A percentile compares a stretch with the other conserved stretches of the same genome.
phyloP scores from a whole-genome alignment of 495 filamentous ascomycete genomes.

The Astrothelium subdiscretum region DNA sequence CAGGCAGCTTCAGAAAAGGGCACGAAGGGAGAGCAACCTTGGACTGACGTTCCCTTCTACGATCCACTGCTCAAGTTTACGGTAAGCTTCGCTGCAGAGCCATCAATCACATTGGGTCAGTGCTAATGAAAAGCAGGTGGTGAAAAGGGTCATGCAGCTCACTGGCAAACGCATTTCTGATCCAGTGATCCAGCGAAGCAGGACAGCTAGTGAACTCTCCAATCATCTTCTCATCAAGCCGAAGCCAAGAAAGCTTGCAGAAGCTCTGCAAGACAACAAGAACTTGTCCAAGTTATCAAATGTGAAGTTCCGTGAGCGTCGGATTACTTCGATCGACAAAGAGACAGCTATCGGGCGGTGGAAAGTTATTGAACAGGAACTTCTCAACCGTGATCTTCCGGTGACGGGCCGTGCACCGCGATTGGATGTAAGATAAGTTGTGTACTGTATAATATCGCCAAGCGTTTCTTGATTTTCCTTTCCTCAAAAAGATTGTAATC shows the following conservation, averaged over 20 bases:
- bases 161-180: slow-evolving; percentile 66
- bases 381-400: slow-evolving; percentile 44
- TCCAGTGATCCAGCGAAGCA: slow-evolving; percentile 40
- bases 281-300: slow-evolving; percentile 49
- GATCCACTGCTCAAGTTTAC: slow-evolving; percentile 58
- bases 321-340: slow-evolving; percentile 53
- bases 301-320: slow-evolving; percentile 49
- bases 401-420: slow-evolving; percentile 10
- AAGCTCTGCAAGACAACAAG: slow-evolving; percentile 26
- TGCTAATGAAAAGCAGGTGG: slow-evolving; percentile 38
- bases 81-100: slow-evolving; percentile 38
- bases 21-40: slow-evolving; percentile 20
- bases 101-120: neutral
- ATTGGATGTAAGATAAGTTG: neutral
- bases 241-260: slow-evolving; percentile 44
- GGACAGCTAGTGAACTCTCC: slow-evolving; percentile 46
- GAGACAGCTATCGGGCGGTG: slow-evolving; percentile 69
- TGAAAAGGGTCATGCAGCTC: slow-evolving; percentile 67
- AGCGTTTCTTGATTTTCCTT: neutral
- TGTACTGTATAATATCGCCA: neutral
- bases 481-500: neutral
- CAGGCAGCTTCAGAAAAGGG: neutral
- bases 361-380: slow-evolving; percentile 70
- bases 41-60: slow-evolving; percentile 43
- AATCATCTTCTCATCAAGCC: slow-evolving; percentile 41